Conservation (phyloP, 768 basidiomycete genomes). For the Chiua virens region DNA sequence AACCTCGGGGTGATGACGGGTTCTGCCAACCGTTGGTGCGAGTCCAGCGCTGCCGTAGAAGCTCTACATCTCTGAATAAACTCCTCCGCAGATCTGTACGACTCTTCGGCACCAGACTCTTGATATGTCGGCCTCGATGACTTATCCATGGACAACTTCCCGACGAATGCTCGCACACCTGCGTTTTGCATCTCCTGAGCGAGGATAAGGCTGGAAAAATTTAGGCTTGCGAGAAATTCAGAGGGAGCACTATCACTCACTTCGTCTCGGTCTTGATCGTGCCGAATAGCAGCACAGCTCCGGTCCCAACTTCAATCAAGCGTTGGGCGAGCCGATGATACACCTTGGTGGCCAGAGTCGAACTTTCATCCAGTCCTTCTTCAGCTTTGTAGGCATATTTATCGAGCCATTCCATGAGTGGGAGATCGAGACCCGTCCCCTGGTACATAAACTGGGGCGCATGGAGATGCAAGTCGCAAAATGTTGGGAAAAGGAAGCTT, state of each 20-base stretch:
- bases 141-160: slow-evolving; percentile 89
- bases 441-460: slow-evolving; percentile 89
- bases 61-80: slow-evolving; percentile 57
- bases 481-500: slow-evolving; percentile 75
- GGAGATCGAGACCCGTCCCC: slow-evolving; percentile 82
- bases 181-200: slow-evolving; percentile 69
- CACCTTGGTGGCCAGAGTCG: slow-evolving; percentile 58
- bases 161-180: slow-evolving; percentile 81
- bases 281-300: slow-evolving; percentile 76
- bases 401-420: slow-evolving; percentile 82
- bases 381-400: slow-evolving; percentile 84
- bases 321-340: slow-evolving; percentile 66
- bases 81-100: slow-evolving; percentile 49
- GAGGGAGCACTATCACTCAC: slow-evolving; percentile 40
- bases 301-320: slow-evolving; percentile 74
- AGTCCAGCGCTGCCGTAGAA: slow-evolving; percentile 40
- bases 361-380: slow-evolving; percentile 64
- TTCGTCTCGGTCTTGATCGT: slow-evolving; percentile 83
- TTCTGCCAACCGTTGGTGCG: slow-evolving; percentile 56
- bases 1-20: slow-evolving; percentile 90
- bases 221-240: neutral
- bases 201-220: slow-evolving; percentile 61
- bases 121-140: slow-evolving; percentile 70
- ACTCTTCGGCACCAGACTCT: slow-evolving; percentile 52
- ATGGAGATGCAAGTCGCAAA: slow-evolving; percentile 83